Evolutionary conservation across 208 protist genomes (phyloP), one percentile per base, ranked within the genome.

Genomic region (Leishmania martiniquensis): DNA sequence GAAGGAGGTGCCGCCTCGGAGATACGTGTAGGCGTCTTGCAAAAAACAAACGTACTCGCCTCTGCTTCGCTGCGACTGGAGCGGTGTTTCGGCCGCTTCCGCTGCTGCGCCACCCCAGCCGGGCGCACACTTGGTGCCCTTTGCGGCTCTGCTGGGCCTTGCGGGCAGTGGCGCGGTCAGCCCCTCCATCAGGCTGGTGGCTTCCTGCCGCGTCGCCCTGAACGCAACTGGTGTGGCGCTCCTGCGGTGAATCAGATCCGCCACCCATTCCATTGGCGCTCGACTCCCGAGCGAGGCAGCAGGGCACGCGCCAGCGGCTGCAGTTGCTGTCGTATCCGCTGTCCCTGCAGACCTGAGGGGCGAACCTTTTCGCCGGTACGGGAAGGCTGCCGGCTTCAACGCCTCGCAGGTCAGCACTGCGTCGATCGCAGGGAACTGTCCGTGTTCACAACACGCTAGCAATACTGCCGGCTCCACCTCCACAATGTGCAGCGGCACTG

Each of bases 381-480:
- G 0, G 29, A n/a, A 34, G 12, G 37, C 44, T 4, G 63, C 39
- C 42, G 0, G 39, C n/a, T 44, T 68, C 25, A 29, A 68, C 5
- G 63, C 39, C 20, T 45, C 13, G 39, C 37, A 32, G 39, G 63
- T 32, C 42, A 22, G 25, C 39, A 47, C 70, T 34, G 52, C 25
- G 25, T 72, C 29, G 39, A 57, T 62, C 54, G 81, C 44, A 51
- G 93, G 89, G 6, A 94, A 81, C 68, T 91, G 89, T 0, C 72
- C 34, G 52, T 92, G 80, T 54, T 72, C 55, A 47, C 78, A 70
- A 54, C 93, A 94, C 12, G 83, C 87, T 32, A 88, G 76, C 59
- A 93, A 59, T 34, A 96, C 85, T 0, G 89, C 86, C 3, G 89
- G 93, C 76, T 96, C 93, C 70, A 96, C 72, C 75, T 96, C 93